phyloP scores from a whole-genome alignment of 129 eudicot species.

The Apium graveolens region DNA sequence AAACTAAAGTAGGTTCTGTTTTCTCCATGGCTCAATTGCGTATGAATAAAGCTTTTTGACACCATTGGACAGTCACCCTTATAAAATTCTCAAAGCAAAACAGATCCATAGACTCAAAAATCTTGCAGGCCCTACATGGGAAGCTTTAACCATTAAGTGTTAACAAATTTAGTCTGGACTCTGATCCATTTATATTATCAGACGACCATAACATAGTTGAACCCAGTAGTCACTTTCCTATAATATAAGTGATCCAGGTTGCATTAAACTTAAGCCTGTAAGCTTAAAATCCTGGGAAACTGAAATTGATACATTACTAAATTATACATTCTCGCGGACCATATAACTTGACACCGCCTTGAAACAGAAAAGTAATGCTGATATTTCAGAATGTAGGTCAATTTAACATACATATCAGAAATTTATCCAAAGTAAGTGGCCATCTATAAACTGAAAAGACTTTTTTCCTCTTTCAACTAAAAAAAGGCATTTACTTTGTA shows the following conservation, averaged over 20 bases:
- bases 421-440: conserved; percentile 22
- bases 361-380: too few species aligned
- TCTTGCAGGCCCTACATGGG: neutral
- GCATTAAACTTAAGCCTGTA: neutral
- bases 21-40: neutral
- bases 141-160: neutral
- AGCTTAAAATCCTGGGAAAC: neutral
- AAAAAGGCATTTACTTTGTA: conserved; percentile 23
- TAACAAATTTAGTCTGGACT: neutral
- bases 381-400: too few species aligned
- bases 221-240: neutral
- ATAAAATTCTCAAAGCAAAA: neutral
- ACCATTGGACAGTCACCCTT: neutral
- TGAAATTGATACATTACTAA: neutral
- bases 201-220: neutral
- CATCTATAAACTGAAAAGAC: conserved; percentile 84
- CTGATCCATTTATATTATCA: neutral
- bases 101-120: neutral
- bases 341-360: too few species aligned
- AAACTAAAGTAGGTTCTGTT: neutral
- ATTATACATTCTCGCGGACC: too few species aligned
- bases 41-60: conserved; percentile 1
- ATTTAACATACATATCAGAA: too few species aligned
- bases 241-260: neutral
- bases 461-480: too few species aligned